A percentile compares a stretch with the other conserved stretches of the same genome.
phyloP scores from a whole-genome alignment of 306 rosid genomes.

The Dryas alaskensis region DNA sequence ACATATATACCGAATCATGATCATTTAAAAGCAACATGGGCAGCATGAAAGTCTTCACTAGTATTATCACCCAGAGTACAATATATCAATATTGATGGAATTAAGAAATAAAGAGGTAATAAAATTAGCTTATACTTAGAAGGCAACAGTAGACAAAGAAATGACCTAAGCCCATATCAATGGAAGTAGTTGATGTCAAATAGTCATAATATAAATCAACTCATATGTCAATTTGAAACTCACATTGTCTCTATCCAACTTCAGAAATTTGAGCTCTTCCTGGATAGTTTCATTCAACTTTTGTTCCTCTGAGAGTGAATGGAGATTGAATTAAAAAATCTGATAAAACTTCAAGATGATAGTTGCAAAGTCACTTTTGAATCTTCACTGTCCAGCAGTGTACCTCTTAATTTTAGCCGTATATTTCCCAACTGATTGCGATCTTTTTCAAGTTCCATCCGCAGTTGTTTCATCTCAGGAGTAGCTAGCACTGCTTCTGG shows the following conservation, averaged over 20 bases:
- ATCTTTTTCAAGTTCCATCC: slow-evolving; percentile 64
- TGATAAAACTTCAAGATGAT: background rate
- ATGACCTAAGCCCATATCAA: too few species aligned
- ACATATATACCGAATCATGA: background rate
- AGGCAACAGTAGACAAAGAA: too few species aligned
- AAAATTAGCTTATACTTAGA: background rate
- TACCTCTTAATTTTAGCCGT: slow-evolving; percentile 59
- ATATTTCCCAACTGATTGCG: slow-evolving; percentile 44
- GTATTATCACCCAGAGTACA: background rate
- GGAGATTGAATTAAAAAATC: slow-evolving; percentile 14
- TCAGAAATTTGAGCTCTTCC: slow-evolving; percentile 63
- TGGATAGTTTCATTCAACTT: slow-evolving; percentile 60
- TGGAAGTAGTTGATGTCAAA: background rate
- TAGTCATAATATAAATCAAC: background rate
- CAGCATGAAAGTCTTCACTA: background rate
- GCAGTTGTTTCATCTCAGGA: slow-evolving; percentile 54
- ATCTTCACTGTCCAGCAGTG: slow-evolving; percentile 22
- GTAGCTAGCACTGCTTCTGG: slow-evolving; percentile 39
- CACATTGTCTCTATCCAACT: slow-evolving; percentile 64
- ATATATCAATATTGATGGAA: background rate
- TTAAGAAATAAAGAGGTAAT: too few species aligned
- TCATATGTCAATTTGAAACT: slow-evolving; percentile 32
- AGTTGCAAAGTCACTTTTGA: slow-evolving; percentile 1
- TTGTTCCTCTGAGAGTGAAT: slow-evolving; percentile 61
- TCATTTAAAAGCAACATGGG: background rate